These are phyloP conservation scores for Camillea tinctor DNA, from an alignment of 2,329 filamentous ascomycete species.

Conservation along the genomic window DNA sequence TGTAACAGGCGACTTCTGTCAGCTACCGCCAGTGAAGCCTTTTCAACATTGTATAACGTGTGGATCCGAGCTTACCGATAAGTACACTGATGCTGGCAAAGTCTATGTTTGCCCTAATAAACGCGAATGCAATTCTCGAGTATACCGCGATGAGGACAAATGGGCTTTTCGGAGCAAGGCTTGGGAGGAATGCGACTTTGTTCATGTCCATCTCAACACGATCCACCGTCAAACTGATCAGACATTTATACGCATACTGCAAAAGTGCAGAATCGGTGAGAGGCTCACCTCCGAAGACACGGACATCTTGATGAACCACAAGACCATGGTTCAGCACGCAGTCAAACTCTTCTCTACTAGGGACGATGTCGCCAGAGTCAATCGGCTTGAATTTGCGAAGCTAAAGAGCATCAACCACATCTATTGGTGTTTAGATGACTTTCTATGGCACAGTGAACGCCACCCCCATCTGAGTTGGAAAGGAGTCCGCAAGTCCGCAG, in stretches of 20 bases:
- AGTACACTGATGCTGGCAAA: conserved; percentile 14
- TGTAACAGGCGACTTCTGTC: conserved; percentile 60
- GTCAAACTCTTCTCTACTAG: conserved; percentile 45
- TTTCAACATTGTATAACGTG: conserved; percentile 53
- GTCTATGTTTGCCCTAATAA: conserved; percentile 31
- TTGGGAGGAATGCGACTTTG: conserved; percentile 56
- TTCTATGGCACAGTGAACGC: conserved; percentile 32
- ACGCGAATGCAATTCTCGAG: conserved; percentile 17
- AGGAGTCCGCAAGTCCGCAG: conserved; percentile 12
- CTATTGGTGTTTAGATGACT: conserved; percentile 41
- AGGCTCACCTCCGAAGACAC: conserved; percentile 37
- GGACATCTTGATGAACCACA: conserved; percentile 44
- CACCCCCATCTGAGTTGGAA: conserved; percentile 31
- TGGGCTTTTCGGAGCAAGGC: conserved; percentile 59
- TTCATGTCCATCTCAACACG: conserved; percentile 49
- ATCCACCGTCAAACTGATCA: conserved; percentile 58
- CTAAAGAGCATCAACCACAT: conserved; percentile 29
- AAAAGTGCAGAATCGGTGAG: conserved; percentile 51
- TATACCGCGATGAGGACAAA: conserved; percentile 49
- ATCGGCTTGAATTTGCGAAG: conserved; percentile 33
- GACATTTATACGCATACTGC: conserved; percentile 53
- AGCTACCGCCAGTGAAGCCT: conserved; percentile 58
- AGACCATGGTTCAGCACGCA: conserved; percentile 40
- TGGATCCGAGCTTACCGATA: conserved; percentile 31
- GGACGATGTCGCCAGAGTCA: conserved; percentile 37